Evolutionary conservation across 2,329 filamentous ascomycete species (phyloP), one percentile per base, ranked within the genome.

Genomic region (Fusarium hostae): DNA sequence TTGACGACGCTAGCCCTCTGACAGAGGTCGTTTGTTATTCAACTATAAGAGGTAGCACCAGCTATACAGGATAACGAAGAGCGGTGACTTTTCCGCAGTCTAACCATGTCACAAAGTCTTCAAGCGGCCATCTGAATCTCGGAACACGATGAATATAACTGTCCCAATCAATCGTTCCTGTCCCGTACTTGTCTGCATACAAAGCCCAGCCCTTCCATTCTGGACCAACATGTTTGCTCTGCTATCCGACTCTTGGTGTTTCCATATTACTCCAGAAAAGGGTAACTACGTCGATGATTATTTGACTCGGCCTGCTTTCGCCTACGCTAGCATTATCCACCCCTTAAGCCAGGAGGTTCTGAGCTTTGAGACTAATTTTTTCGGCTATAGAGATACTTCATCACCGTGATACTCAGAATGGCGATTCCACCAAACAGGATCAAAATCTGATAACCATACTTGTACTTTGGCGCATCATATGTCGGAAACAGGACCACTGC

Each of bases 401-500:
- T 50, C 16, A 15, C 47, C 30, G 47, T 50, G 30, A 50, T 24
- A 18, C 47, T 50, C 13, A 35, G 10, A 34, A 50, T 50, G 6
- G 47, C 47, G 20, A 35, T 26, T 26, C 48, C 48, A 4, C 48
- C 32, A 37, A 51, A 51, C 7, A 51, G 8, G 18, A 28, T 51
- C n/a, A 51, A 20, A 11, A 37, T 37, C 22, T 51, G 48, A 3
- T 51, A 51, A 11, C 48, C 48, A 20, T 51, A 51, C 32, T 51
- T 51, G 8, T 51, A 51, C 16, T 51, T 35, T 20, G 48, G 48
- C 8, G 48, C 48, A 28, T 51, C 48, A 8, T 51, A 51, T 35
- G 48, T 51, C 10, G 48, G 48, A 37, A 51, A 51, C 16, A 51
- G 30, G 7, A 51, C 48, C 48, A 51, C 48, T 51, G 48, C 5